Evolutionary conservation across 2,329 filamentous ascomycete genomes (phyloP).

Genomic region (Colletotrichum gigasporum): DNA sequence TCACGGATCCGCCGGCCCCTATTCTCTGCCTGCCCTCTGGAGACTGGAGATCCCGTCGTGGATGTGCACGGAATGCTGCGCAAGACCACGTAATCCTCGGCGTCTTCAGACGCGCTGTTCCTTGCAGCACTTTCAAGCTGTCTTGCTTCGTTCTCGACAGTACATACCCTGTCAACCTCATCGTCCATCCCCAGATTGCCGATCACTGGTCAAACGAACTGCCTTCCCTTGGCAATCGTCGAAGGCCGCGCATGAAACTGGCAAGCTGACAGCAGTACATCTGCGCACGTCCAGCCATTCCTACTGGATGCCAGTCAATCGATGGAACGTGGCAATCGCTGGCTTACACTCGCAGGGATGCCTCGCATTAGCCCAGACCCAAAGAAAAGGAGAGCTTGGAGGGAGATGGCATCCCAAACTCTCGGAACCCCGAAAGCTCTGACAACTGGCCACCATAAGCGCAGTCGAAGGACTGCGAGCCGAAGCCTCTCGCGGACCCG

Average conservation of each 20-base stretch:
- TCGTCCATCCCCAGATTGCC: background rate
- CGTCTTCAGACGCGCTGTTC: background rate
- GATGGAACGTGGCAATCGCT: background rate
- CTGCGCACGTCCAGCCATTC: background rate
- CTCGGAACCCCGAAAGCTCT: background rate
- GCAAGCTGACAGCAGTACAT: background rate
- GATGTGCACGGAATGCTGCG: background rate
- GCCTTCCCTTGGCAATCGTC: background rate
- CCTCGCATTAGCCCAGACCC: background rate
- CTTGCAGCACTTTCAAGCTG: background rate
- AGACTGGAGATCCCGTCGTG: background rate
- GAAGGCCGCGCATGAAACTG: background rate
- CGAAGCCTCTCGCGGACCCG: background rate
- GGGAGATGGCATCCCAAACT: background rate
- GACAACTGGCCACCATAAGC: background rate
- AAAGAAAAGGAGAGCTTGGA: background rate
- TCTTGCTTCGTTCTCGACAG: background rate
- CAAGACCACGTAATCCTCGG: slow-evolving; percentile 9
- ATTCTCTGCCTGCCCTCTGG: background rate
- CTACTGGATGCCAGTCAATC: background rate
- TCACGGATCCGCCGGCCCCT: background rate
- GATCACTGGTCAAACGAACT: background rate
- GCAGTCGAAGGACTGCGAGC: background rate
- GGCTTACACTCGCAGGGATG: background rate
- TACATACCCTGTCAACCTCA: background rate